These are phyloP conservation scores for Leccinum boreale DNA, from an alignment of 768 basidiomycete genomes.

Conservation along the genomic window DNA sequence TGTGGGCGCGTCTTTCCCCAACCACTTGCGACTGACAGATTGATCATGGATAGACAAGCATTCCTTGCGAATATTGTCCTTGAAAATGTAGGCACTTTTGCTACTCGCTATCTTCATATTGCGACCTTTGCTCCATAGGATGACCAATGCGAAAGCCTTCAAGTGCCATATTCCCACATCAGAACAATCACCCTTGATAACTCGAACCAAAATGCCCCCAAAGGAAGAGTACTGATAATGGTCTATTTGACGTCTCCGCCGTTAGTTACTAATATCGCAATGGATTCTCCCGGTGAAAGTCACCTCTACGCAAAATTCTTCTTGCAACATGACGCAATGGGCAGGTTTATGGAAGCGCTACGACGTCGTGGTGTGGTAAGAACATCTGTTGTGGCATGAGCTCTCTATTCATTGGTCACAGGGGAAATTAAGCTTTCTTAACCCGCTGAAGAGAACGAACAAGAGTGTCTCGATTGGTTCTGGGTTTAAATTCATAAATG, in stretches of 20 bases:
- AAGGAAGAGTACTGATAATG: slow-evolving; percentile 26
- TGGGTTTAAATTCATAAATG: slow-evolving; percentile 19
- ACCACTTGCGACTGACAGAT: slow-evolving; percentile 38
- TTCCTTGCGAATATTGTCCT: slow-evolving; percentile 49
- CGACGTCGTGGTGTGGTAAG: slow-evolving; percentile 48
- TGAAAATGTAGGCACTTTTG: slow-evolving; percentile 14
- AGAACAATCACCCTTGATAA: slow-evolving; percentile 24
- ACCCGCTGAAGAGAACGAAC: slow-evolving; percentile 14
- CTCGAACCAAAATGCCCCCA: slow-evolving; percentile 18
- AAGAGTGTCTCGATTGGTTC: slow-evolving; percentile 28
- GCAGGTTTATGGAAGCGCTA: slow-evolving; percentile 41
- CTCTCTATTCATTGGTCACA: slow-evolving; percentile 8
- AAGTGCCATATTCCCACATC: slow-evolving; percentile 39
- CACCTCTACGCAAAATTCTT: slow-evolving; percentile 35
- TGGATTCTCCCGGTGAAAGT: slow-evolving; percentile 19
- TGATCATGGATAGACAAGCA: slow-evolving; percentile 50
- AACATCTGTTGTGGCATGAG: background rate
- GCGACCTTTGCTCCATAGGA: slow-evolving; percentile 33
- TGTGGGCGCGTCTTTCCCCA: slow-evolving; percentile 34
- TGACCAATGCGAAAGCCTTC: slow-evolving; percentile 50
- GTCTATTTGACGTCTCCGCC: slow-evolving; percentile 37
- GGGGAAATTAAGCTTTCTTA: slow-evolving; percentile 32
- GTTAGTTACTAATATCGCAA: slow-evolving; percentile 31
- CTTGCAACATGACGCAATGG: slow-evolving; percentile 32
- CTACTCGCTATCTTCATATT: background rate